Base-by-base conservation (phyloP, 148 eudicot genomes). In the Fagopyrum tataricum region DNA sequence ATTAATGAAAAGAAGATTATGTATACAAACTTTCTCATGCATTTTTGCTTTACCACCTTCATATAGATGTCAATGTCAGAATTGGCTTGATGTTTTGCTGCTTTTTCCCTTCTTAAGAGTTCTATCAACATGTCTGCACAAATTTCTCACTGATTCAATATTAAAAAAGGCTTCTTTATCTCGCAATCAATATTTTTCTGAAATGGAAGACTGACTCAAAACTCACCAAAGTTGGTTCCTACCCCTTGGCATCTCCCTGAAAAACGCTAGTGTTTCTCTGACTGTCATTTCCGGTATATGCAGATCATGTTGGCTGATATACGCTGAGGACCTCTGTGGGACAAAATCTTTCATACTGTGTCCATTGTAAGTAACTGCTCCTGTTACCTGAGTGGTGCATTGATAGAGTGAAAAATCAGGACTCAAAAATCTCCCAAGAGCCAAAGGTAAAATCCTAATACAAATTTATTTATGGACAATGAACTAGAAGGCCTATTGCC, bases 231-330 rank as follows among this genome's bases (percentile, higher is more conserved):
- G 61, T 87, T 78, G 23, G 84, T 40, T 73, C 93, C 93, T 43
- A 86, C 90, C 39, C 93, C 93, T 81, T 88, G 93, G 52, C 89
- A 86, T 76, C 90, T 84, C 13, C 85, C 88, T 2, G 93, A 86
- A 72, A 72, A 88, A 88, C 31, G 84, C 82, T 7, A 88, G 64
- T 43, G 93, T 88, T 77, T 88, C 93, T 78, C 90, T 80, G 17
- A 86, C 93, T 12, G 93, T 88, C 88, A 88, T 15, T 80, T 86
- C 87, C 66, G 87, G 88, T 53, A 83, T 79, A 58, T 88, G 93
- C 51, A 88, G 78, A 73, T 88, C 93, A 80, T 85, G 56, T 56
- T 88, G 93, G 41, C 90, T 86, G 64, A 83, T 86, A 69, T 88
- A 88, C 23, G 93, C 90, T 7, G 93, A 79, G 43, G 90, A 78